Evolutionary conservation across 2,329 filamentous ascomycete species (phyloP).

Genomic region (Penicillium sp.): DNA sequence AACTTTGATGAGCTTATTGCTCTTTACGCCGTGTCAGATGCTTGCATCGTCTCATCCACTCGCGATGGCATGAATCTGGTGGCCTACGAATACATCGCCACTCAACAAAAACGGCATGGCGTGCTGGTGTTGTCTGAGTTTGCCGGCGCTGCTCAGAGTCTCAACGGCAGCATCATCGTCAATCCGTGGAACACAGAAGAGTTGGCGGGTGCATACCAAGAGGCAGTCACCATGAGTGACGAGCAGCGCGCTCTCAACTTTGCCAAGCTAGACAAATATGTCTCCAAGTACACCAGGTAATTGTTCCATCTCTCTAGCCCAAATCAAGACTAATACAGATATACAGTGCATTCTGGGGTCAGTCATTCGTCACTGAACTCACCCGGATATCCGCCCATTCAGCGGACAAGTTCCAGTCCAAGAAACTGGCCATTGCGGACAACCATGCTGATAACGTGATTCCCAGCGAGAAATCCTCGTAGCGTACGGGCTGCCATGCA

Average conservation of each 20-base stretch:
- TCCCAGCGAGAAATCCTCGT: background rate
- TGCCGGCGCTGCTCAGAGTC: constrained; percentile 85
- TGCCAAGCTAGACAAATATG: constrained; percentile 86
- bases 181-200: constrained; percentile 99
- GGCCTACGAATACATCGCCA: constrained; percentile 96
- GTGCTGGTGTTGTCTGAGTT: constrained; percentile 96
- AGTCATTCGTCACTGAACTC: constrained; percentile 84
- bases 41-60: constrained; percentile 89
- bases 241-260: constrained; percentile 84
- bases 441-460: constrained; percentile 11
- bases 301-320: background rate
- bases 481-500: background rate
- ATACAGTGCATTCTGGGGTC: constrained; percentile 81
- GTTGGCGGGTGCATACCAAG: constrained; percentile 84
- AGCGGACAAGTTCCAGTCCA: constrained; percentile 34
- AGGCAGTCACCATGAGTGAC: constrained; percentile 92
- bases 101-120: constrained; percentile 82
- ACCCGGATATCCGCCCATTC: constrained; percentile 49
- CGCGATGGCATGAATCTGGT: constrained; percentile 98
- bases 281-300: constrained; percentile 89
- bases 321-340: background rate
- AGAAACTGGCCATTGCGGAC: constrained; percentile 21
- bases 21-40: constrained; percentile 85
- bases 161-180: constrained; percentile 89
- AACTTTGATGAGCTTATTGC: constrained; percentile 91